Evolutionary conservation across 2,329 filamentous ascomycete species (phyloP), one percentile per base, ranked within the genome.

Genomic region (Hymenoscyphus infarciens): DNA sequence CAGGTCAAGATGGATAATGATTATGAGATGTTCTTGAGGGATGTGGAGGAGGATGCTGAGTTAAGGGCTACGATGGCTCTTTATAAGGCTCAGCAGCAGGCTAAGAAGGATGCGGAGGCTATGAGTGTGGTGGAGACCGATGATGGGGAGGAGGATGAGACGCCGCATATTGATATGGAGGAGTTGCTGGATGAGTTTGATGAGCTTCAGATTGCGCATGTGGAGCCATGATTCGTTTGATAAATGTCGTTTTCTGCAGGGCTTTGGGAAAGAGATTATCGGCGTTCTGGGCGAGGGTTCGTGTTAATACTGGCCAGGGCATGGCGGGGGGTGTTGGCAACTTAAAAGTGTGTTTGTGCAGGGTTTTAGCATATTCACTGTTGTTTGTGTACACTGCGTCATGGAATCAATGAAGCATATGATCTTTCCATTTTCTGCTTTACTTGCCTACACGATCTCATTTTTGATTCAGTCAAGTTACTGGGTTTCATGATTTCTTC

Each of bases 1-100:
- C 90, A 94, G 74, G 91, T 93, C 64, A 87, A 87, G 67, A 87
- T 96, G 80, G 93, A 98, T 74, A 85, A 88, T 68, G 95, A 99
- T 77, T 99, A 96, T 78, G 95, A 99, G 80, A 86, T 93, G 85
- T 99, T 99, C 86, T 80, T 99, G 81, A 88, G 90, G 55, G 95
- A 99, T 76, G 91, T 99, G 11, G 96, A 99, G 78, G 93, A 98
- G 75, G 95, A 99, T 75, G 84, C 90, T 59, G 95, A 99, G 73
- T 82, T 97, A 69, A 83, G 95, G 61, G 84, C 87, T 53, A 92
- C 92, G 1, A 80, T 99, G 74, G 90, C 91, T 55, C 76, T 99
- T 71, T 99, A 97, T 80, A 97, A 94, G 80, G 83, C 60, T 35
- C 75, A 78, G 62, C 75, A 77, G 58, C 71, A 74, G 66, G 73